Conservation (phyloP, 768 basidiomycete genomes). For the Ramaria rubella region DNA sequence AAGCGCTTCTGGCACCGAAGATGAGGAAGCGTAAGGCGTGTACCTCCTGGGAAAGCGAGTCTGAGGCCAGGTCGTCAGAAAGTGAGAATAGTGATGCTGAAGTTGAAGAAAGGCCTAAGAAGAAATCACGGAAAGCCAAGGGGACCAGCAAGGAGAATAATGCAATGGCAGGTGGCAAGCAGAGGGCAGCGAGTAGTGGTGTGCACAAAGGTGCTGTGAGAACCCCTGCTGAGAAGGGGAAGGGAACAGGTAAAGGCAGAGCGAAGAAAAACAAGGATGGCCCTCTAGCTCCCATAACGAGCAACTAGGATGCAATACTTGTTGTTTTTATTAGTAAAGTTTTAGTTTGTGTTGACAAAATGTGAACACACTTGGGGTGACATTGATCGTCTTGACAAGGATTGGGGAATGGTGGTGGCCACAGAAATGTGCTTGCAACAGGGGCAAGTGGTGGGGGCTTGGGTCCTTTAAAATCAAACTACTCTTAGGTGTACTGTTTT, state of each 20-base stretch:
- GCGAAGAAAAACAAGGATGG: not conserved
- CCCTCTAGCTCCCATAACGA: not conserved
- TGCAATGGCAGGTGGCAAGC: not conserved
- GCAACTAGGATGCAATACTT: not conserved
- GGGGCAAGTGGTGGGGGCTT: too few relatives aligned
- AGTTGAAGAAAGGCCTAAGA: not conserved
- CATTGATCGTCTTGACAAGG: not conserved
- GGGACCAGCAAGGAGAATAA: not conserved
- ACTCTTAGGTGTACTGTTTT: not conserved
- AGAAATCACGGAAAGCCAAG: not conserved
- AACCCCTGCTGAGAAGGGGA: too few relatives aligned
- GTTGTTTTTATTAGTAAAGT: not conserved
- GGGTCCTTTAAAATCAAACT: not conserved
- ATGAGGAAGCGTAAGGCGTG: too few relatives aligned
- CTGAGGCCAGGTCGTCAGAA: too few relatives aligned
- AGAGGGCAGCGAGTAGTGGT: too few relatives aligned
- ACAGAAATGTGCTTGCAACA: not conserved
- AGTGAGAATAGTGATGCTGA: too few relatives aligned
- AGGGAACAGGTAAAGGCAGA: not conserved
- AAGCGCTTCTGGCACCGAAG: too few relatives aligned
- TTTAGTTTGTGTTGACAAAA: not conserved
- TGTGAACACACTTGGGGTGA: not conserved
- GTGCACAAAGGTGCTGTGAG: too few relatives aligned
- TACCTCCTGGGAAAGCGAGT: too few relatives aligned
- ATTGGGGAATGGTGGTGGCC: not conserved